Conservation (phyloP, 1,139 yeast genomes). For the Yamadazyma pseudoaaseri region DNA sequence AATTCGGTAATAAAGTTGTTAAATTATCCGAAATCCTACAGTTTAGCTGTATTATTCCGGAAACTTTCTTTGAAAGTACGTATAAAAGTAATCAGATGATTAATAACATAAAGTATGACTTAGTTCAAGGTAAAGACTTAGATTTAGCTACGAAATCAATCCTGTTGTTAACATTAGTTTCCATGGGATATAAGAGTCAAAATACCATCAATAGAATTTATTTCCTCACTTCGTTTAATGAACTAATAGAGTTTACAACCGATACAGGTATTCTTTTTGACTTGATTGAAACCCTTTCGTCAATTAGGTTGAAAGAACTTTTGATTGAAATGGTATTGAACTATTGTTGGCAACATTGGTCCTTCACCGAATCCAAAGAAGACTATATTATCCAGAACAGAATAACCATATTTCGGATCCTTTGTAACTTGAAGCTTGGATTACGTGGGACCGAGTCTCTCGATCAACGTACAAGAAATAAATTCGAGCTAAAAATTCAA, state of each 20-base stretch:
- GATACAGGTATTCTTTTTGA: slow-evolving; percentile 28
- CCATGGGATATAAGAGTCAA: slow-evolving; percentile 12
- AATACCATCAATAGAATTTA: slow-evolving; percentile 24
- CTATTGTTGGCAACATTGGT: slow-evolving; percentile 40
- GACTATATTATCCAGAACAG: slow-evolving; percentile 27
- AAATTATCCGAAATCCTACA: slow-evolving; percentile 8
- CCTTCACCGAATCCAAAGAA: slow-evolving; percentile 18
- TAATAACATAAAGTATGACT: slow-evolving; percentile 8
- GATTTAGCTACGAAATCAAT: slow-evolving; percentile 14
- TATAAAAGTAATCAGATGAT: slow-evolving; percentile 12
- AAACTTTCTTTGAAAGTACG: slow-evolving; percentile 3
- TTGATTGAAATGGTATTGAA: slow-evolving; percentile 31
- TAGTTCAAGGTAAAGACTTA: slow-evolving; percentile 7
- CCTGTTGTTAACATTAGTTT: slow-evolving; percentile 15
- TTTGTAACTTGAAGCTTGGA: slow-evolving; percentile 35
- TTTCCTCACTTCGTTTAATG: slow-evolving; percentile 31
- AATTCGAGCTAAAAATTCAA: slow-evolving; percentile 25
- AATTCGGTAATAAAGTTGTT: slow-evolving; percentile 1
- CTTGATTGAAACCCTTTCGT: slow-evolving; percentile 15
- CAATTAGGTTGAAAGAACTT: slow-evolving; percentile 16
- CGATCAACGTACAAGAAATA: slow-evolving; percentile 12
- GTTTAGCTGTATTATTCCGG: slow-evolving; percentile 10
- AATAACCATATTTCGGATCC: slow-evolving; percentile 27
- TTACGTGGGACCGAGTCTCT: slow-evolving; percentile 18
- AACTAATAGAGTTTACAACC: slow-evolving; percentile 32